Conservation (phyloP, 2,329 filamentous ascomycete genomes). For the Aspergillus sp. region DNA sequence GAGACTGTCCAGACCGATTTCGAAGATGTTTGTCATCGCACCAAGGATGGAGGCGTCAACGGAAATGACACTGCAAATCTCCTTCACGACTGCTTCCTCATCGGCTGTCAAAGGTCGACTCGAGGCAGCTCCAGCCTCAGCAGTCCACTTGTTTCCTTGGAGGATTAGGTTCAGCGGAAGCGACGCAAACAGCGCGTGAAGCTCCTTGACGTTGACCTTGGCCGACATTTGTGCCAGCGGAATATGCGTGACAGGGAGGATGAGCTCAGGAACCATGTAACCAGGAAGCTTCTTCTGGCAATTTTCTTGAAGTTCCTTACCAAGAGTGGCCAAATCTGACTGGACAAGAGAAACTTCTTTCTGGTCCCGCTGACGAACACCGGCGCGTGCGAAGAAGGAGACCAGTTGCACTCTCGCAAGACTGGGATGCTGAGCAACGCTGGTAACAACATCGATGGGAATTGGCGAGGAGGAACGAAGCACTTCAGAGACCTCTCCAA, state of each 20-base stretch:
- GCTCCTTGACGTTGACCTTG: slow-evolving; percentile 32
- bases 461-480: slow-evolving; percentile 21
- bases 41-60: slow-evolving; percentile 16
- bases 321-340: slow-evolving; percentile 17
- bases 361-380: slow-evolving; percentile 8
- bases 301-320: slow-evolving; percentile 21
- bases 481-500: slow-evolving; percentile 62
- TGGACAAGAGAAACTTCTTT: slow-evolving; percentile 15
- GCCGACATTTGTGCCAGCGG: slow-evolving; percentile 28
- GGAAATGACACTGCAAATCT: slow-evolving; percentile 21
- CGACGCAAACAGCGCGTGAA: slow-evolving; percentile 25
- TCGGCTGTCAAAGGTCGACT: slow-evolving; percentile 20
- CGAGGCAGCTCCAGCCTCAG: background rate
- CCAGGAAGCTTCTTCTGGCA: slow-evolving; percentile 25
- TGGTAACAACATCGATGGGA: slow-evolving; percentile 25
- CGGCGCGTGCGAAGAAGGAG: slow-evolving; percentile 24
- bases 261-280: slow-evolving; percentile 28
- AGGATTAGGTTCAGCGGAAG: slow-evolving; percentile 24
- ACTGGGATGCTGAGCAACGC: slow-evolving; percentile 27
- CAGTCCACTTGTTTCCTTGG: slow-evolving; percentile 13
- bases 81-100: slow-evolving; percentile 23
- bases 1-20: slow-evolving; percentile 39
- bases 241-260: slow-evolving; percentile 24
- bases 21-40: slow-evolving; percentile 32
- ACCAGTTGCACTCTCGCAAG: slow-evolving; percentile 27